Conservation (phyloP, 805 yeast species). For the Ogataea chonburiensis region DNA sequence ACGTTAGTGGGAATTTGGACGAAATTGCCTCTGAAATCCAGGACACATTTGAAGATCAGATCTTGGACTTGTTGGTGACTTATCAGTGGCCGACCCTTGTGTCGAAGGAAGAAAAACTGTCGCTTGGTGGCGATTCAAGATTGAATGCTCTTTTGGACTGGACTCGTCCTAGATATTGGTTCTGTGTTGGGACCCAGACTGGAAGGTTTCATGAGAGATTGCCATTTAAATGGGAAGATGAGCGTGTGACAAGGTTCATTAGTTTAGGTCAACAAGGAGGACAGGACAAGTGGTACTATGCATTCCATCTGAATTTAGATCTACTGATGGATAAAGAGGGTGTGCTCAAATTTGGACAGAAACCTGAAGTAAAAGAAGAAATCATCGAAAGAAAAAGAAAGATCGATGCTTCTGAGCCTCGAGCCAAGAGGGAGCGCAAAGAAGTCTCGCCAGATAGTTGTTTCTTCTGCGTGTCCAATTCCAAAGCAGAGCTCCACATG, state of each 20-base stretch:
- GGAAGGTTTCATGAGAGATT: constrained; percentile 53
- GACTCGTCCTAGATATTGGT: constrained; percentile 64
- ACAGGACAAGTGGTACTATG: constrained; percentile 70
- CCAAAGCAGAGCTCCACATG: constrained; percentile 76
- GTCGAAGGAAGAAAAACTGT: constrained; percentile 42
- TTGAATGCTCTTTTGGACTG: constrained; percentile 47
- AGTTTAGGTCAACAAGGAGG: constrained; percentile 61
- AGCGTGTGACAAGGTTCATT: constrained; percentile 56
- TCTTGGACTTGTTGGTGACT: constrained; percentile 56
- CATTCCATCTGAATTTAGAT: constrained; percentile 48
- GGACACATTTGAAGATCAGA: constrained; percentile 21
- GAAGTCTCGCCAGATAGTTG: constrained; percentile 60
- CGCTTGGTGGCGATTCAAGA: constrained; percentile 43
- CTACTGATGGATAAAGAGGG: constrained; percentile 24
- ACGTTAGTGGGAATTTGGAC: constrained; percentile 38
- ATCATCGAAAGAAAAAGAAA: neutral
- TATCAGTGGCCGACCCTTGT: constrained; percentile 60
- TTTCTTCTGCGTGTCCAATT: constrained; percentile 81
- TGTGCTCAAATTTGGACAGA: constrained; percentile 19
- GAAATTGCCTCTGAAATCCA: constrained; percentile 23
- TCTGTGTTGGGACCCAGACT: constrained; percentile 50
- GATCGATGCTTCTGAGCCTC: neutral
- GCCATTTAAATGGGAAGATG: constrained; percentile 56
- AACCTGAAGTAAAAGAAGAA: neutral
- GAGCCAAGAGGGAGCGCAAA: constrained; percentile 31